These are phyloP conservation scores for Candida krabiensis DNA, from an alignment of 805 yeast genomes.

Conservation along the genomic window DNA sequence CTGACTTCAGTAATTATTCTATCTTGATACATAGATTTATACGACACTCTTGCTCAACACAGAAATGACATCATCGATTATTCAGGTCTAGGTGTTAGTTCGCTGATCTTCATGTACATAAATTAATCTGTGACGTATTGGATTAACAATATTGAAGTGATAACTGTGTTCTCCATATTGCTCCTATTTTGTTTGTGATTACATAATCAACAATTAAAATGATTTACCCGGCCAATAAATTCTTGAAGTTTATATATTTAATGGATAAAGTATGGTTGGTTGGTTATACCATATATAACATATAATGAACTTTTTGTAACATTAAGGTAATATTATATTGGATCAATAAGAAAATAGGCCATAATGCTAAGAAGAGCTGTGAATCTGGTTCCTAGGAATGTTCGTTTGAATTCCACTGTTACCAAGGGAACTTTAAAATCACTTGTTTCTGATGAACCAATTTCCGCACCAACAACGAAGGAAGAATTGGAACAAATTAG, in stretches of 20 bases:
- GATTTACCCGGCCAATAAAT: background rate
- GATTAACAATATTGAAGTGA: too few species aligned
- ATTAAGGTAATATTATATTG: constrained; percentile 2
- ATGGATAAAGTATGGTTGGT: background rate
- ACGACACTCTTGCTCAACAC: too few species aligned
- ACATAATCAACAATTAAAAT: background rate
- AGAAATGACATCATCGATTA: too few species aligned
- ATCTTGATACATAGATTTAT: too few species aligned
- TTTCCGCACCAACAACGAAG: constrained; percentile 13
- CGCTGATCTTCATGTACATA: too few species aligned
- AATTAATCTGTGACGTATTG: too few species aligned
- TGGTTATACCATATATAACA: background rate
- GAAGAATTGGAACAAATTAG: constrained; percentile 10
- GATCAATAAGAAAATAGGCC: constrained; percentile 3
- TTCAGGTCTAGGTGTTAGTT: too few species aligned
- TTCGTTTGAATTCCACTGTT: constrained; percentile 10
- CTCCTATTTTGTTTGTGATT: too few species aligned
- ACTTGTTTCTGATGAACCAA: constrained; percentile 15
- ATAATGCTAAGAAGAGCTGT: constrained; percentile 2
- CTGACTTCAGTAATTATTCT: too few species aligned
- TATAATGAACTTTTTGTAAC: background rate
- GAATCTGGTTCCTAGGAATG: background rate
- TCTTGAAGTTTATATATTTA: background rate
- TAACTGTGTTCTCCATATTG: too few species aligned
- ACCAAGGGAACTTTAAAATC: constrained; percentile 6